Base-by-base conservation (phyloP, 371 early-diverging fungal species). In the Mortierella sp. region DNA sequence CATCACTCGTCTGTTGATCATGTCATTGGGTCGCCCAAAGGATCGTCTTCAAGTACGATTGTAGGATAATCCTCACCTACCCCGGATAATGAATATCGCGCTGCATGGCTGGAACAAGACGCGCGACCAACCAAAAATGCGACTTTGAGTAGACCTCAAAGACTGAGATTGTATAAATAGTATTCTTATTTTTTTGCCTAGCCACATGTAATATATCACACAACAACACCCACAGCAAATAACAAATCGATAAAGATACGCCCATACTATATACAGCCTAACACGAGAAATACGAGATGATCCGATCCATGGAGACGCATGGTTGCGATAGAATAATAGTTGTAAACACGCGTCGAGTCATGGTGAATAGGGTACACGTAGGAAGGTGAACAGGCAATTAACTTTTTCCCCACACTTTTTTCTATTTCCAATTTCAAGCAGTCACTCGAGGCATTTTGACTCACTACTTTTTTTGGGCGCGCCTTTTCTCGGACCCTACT, bases 11-110 rank as follows among this genome's bases (percentile, higher is more conserved):
- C 62, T 16, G 40, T 26, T 12, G 62, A 45, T 62, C 43, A 18
- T 49, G 32, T 35, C 14, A n/a, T 47, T 40, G 64, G 52, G 2
- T 71, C 72, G 5, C 35, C 59, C 18, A 35, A 26, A 22, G 51
- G 65, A 60, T 71, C 72, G 30, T 57, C 65, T 5, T 71, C 51
- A 5, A 71, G 65, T 51, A 71, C 72, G 12, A 30, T 67, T 20
- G 59, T 59, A n/a, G 68, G 49, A 4, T 47, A 18, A 18, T 47
- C 45, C 11, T 26, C 26, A 2, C 43, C 40, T 5, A 51, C 0
- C 20, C 22, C 5, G 28, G 49, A 54, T 5, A 58, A 58, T 26
- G 28, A 22, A 30, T 26, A 14, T 35, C 37, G 22, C n/a, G 43
- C 35, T 6, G 20, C 24, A 62, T 52, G 52, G 52, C 65, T 54